Evolutionary conservation across 345 rosid genomes (phyloP).

Genomic region (Eutrema heterophyllum): DNA sequence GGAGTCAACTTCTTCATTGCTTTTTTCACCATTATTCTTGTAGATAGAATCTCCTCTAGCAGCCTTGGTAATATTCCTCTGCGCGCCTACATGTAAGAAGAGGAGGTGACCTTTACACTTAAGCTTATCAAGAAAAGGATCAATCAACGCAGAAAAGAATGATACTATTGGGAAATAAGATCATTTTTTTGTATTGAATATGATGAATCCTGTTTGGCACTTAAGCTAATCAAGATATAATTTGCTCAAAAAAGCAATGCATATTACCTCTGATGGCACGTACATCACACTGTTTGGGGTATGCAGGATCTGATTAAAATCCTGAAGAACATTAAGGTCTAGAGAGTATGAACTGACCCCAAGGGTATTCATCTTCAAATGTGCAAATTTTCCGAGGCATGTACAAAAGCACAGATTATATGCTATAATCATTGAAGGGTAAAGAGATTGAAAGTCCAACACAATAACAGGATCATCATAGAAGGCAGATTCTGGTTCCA

Average conservation of each 20-base stretch:
- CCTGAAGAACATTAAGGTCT: conserved; percentile 47
- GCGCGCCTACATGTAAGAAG: conserved; percentile 43
- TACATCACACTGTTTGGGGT: conserved; percentile 86
- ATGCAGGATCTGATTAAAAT: conserved; percentile 55
- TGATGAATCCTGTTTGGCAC: background rate
- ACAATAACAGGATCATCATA: conserved; percentile 90
- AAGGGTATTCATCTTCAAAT: conserved; percentile 59
- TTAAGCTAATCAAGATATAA: background rate
- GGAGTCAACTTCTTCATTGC: conserved; percentile 86
- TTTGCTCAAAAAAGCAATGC: background rate
- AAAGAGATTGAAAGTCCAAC: conserved; percentile 96
- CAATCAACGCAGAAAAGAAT: background rate
- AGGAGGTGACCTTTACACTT: background rate
- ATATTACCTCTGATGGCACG: conserved; percentile 69
- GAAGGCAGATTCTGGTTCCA: conserved; percentile 98
- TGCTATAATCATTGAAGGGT: conserved; percentile 96
- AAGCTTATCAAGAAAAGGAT: conserved; percentile 10
- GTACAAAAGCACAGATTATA: conserved; percentile 95
- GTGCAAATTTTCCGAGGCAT: conserved; percentile 77
- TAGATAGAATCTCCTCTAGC: conserved; percentile 87
- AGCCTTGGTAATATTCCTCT: conserved; percentile 85
- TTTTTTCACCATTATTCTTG: conserved; percentile 90
- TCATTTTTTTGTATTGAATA: conserved; percentile 4
- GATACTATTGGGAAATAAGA: conserved; percentile 1
- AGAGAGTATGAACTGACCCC: conserved; percentile 76